phyloP scores from a whole-genome alignment of 164 flowering plant genomes.

The Berberis thunbergii region DNA sequence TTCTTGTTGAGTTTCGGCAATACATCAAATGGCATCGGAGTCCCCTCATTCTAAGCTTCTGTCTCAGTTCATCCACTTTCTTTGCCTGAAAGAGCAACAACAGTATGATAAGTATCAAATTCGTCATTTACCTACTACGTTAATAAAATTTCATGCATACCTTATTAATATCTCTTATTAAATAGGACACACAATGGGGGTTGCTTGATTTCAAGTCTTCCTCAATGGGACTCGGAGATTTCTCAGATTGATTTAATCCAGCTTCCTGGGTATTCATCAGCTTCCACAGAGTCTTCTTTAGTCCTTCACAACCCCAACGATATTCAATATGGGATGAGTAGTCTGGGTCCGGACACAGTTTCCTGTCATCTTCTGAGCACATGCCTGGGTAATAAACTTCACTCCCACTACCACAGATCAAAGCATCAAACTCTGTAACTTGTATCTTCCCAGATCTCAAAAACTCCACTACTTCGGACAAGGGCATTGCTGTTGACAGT shows the following conservation, averaged over 20 bases:
- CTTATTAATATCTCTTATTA: constrained; percentile 53
- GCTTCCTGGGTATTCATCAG: constrained; percentile 53
- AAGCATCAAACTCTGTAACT: constrained; percentile 71
- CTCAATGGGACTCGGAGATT: constrained; percentile 27
- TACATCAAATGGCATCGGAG: constrained; percentile 93
- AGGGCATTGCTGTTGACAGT: constrained; percentile 80
- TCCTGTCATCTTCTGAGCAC: constrained; percentile 45
- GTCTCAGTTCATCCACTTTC: constrained; percentile 80
- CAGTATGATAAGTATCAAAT: background rate
- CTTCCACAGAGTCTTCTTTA: constrained; percentile 73
- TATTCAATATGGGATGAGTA: constrained; percentile 82
- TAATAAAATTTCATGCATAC: constrained; percentile 17
- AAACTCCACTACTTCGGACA: constrained; percentile 44
- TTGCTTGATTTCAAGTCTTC: constrained; percentile 58
- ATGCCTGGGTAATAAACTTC: constrained; percentile 78
- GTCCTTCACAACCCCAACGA: constrained; percentile 84
- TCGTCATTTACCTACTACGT: background rate
- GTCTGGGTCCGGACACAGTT: constrained; percentile 57
- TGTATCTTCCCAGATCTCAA: constrained; percentile 51
- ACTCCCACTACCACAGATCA: constrained; percentile 89
- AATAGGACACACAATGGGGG: constrained; percentile 63
- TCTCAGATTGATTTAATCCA: constrained; percentile 11
- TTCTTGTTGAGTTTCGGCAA: constrained; percentile 74
- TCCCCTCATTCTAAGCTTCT: constrained; percentile 87
- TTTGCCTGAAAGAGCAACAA: constrained; percentile 36